phyloP scores from a whole-genome alignment of 129 eudicot genomes.

The Helianthus tuberosus region DNA sequence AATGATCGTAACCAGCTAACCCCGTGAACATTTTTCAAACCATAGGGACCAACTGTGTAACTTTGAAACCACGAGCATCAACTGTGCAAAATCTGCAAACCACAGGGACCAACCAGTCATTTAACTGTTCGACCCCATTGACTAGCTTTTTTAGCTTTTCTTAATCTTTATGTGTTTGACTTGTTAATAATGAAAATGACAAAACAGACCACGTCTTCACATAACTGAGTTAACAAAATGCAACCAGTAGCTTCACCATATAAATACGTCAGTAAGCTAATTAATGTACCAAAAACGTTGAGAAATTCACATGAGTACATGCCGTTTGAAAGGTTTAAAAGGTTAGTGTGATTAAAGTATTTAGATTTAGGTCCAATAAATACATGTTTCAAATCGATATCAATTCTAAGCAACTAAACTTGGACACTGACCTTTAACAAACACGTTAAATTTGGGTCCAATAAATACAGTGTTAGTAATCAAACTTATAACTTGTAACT shows the following conservation, averaged over 20 bases:
- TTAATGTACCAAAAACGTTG: conserved; percentile 6
- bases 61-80: no score
- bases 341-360: neutral
- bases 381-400: conserved; percentile 1
- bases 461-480: neutral
- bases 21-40: neutral
- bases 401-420: neutral
- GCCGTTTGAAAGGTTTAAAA: neutral
- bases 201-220: no score
- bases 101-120: no score
- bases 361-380: neutral
- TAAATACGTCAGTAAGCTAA: neutral
- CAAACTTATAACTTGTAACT: no score
- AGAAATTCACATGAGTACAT: no score
- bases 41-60: neutral
- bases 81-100: no score
- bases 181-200: no score
- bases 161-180: no score
- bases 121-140: no score
- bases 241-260: neutral
- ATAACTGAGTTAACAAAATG: neutral
- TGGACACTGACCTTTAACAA: conserved; percentile 56
- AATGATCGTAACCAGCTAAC: no score
- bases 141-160: no score
- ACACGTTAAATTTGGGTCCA: neutral